phyloP scores from a whole-genome alignment of 176 grass and related monocot genomes.

The Puya raimondii region DNA sequence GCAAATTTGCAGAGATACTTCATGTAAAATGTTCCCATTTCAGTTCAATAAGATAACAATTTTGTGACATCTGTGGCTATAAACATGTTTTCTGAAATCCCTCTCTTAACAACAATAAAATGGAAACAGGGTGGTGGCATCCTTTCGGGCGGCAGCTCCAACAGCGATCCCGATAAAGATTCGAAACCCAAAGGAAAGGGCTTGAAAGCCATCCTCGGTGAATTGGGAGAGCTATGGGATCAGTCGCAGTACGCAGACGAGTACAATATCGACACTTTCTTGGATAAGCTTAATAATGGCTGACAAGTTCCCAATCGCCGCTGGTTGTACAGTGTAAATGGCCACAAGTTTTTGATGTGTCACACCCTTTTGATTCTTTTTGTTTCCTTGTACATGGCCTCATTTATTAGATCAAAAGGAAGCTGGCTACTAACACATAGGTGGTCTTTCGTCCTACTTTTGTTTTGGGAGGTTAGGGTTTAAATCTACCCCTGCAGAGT shows the following conservation, averaged over 20 bases:
- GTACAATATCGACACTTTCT: constrained; percentile 74
- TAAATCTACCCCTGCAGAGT: background rate
- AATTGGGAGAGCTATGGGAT: constrained; percentile 85
- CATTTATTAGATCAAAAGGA: constrained; percentile 30
- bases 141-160: constrained; percentile 32
- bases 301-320: constrained; percentile 27
- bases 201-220: constrained; percentile 72
- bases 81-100: background rate
- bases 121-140: constrained; percentile 6
- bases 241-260: constrained; percentile 87
- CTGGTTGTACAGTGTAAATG: constrained; percentile 78
- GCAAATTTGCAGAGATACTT: background rate
- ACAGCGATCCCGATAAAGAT: constrained; percentile 32
- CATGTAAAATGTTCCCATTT: background rate
- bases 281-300: constrained; percentile 68
- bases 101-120: constrained; percentile 3
- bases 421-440: constrained; percentile 48
- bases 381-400: constrained; percentile 24
- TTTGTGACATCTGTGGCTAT: background rate
- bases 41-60: background rate
- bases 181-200: constrained; percentile 63
- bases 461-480: constrained; percentile 14
- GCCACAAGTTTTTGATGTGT: constrained; percentile 28
- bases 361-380: constrained; percentile 26
- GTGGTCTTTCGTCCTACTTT: constrained; percentile 13